Evolutionary conservation across 805 yeast genomes (phyloP).

Genomic region (Hagleromyces aurorensis): DNA sequence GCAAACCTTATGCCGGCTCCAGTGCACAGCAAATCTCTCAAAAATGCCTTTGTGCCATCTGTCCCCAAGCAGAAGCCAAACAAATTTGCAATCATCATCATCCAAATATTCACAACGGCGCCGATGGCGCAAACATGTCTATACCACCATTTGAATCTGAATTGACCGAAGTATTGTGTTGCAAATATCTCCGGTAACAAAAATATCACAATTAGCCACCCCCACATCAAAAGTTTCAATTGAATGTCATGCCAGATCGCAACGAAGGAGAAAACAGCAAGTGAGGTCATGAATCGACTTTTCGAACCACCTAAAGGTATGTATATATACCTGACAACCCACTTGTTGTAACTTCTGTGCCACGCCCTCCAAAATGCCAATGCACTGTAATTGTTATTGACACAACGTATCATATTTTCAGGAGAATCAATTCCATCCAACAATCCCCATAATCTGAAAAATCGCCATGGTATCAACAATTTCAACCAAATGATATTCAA

Average conservation of each 20-base stretch:
- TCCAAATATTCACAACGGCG: conserved; percentile 84
- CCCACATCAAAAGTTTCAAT: conserved; percentile 82
- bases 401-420: conserved; percentile 94
- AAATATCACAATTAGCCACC: conserved; percentile 86
- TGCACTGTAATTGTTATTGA: conserved; percentile 89
- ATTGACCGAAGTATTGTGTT: conserved; percentile 36
- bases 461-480: conserved; percentile 89
- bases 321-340: conserved; percentile 84
- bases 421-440: conserved; percentile 94
- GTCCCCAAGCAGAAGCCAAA: conserved; percentile 91
- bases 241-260: conserved; percentile 99
- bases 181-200: conserved; percentile 78
- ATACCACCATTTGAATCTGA: conserved; percentile 52
- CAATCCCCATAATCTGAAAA: conserved; percentile 87
- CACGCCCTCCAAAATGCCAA: conserved; percentile 98
- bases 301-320: conserved; percentile 83
- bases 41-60: conserved; percentile 66
- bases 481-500: conserved; percentile 90
- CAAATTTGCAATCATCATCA: conserved; percentile 95
- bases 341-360: conserved; percentile 90
- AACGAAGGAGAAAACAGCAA: conserved; percentile 88
- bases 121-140: conserved; percentile 81
- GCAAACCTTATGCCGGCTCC: conserved; percentile 57
- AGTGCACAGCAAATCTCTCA: conserved; percentile 67
- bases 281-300: conserved; percentile 63